These are phyloP conservation scores for Backusella macrospora DNA, from an alignment of 192 early-diverging fungal species.

Conservation along the genomic window DNA sequence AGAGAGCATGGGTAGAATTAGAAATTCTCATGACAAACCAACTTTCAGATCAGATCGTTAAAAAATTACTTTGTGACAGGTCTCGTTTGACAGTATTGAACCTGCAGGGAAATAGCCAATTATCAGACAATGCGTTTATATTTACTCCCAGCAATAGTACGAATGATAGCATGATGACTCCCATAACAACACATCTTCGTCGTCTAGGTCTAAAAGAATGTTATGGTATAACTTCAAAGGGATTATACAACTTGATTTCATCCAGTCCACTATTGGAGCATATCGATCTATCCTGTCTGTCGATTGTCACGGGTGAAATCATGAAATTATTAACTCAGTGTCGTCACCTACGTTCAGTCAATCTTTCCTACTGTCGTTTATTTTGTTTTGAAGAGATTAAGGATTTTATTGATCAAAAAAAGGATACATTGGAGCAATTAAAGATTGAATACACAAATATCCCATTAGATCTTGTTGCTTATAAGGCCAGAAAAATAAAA, in stretches of 20 bases:
- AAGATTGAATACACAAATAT: slow-evolving; percentile 1
- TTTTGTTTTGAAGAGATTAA: background rate
- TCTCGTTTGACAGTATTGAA: background rate
- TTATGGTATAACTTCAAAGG: background rate
- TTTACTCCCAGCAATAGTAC: background rate
- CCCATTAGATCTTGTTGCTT: background rate
- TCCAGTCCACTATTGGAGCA: background rate
- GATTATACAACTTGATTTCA: background rate
- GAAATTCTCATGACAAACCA: background rate
- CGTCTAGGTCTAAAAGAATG: slow-evolving; percentile 2
- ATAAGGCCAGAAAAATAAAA: slow-evolving; percentile 13
- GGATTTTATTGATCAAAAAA: background rate
- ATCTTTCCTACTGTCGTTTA: slow-evolving; percentile 16
- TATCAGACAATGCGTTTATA: background rate
- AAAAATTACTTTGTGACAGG: background rate
- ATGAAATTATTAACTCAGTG: background rate
- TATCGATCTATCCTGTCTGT: slow-evolving; percentile 16
- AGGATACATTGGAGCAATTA: background rate
- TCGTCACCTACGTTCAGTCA: background rate
- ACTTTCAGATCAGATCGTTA: background rate
- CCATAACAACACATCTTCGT: background rate
- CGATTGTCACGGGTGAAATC: background rate
- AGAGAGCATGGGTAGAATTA: background rate
- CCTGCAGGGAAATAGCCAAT: background rate
- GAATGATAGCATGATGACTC: too few relatives aligned